Percentiles rank a stretch among this genome's conserved stretches.
These are phyloP conservation scores for Mycosphaerella arachidis DNA, from an alignment of 2,329 filamentous ascomycete species.

Conservation along the genomic window DNA sequence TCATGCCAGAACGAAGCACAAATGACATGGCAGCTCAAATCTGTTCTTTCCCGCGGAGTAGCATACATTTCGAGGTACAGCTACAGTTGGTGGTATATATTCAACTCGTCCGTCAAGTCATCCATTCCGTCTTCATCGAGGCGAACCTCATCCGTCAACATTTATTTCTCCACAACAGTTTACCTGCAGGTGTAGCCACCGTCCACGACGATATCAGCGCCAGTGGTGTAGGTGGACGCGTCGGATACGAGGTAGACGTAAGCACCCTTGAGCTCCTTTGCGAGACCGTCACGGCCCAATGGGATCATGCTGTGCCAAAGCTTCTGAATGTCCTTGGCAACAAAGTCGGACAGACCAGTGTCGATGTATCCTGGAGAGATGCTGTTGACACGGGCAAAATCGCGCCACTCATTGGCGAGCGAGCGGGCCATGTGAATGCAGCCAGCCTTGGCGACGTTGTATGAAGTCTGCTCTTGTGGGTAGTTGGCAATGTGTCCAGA, in stretches of 20 bases:
- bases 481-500: conserved; percentile 81
- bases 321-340: conserved; percentile 53
- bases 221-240: conserved; percentile 49
- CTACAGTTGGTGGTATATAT: neutral
- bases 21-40: neutral
- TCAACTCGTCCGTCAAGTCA: neutral
- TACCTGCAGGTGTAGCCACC: conserved; percentile 43
- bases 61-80: neutral
- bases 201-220: conserved; percentile 48
- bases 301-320: conserved; percentile 62
- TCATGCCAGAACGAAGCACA: neutral
- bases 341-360: conserved; percentile 63
- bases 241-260: conserved; percentile 53
- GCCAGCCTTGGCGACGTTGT: conserved; percentile 63
- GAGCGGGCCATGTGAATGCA: conserved; percentile 56
- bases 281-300: conserved; percentile 57
- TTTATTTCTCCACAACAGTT: conserved; percentile 11
- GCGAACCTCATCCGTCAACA: neutral
- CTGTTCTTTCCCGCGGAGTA: neutral
- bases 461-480: conserved; percentile 65
- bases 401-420: conserved; percentile 65
- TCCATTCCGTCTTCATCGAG: neutral
- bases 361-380: conserved; percentile 67
- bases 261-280: conserved; percentile 61
- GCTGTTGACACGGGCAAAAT: conserved; percentile 64